Evolutionary conservation across 1,284 basidiomycete genomes (phyloP).

Genomic region (Schizophyllum commune): DNA sequence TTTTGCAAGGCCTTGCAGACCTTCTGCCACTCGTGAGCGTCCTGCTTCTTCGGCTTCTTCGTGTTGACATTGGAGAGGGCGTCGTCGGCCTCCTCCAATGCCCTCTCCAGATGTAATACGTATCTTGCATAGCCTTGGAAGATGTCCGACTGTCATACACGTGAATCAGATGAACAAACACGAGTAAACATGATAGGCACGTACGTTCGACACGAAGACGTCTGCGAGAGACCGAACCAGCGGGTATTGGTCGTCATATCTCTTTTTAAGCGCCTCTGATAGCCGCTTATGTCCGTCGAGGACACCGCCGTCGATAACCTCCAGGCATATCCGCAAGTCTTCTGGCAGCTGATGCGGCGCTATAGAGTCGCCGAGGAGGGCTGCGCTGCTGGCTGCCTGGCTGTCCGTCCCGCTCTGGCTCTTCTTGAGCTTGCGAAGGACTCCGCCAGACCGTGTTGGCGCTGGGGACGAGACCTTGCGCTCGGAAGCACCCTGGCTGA

Average conservation of each 20-base stretch:
- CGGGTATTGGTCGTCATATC: slow-evolving; percentile 91
- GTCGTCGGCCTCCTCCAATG: slow-evolving; percentile 80
- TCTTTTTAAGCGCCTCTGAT: slow-evolving; percentile 72
- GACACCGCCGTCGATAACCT: slow-evolving; percentile 78
- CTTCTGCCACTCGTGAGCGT: slow-evolving; percentile 68
- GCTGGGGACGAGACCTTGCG: slow-evolving; percentile 29
- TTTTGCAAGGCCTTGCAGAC: slow-evolving; percentile 64
- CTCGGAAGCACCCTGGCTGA: slow-evolving; percentile 33
- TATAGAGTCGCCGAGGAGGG: slow-evolving; percentile 44
- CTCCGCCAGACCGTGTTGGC: slow-evolving; percentile 31
- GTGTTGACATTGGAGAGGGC: slow-evolving; percentile 59
- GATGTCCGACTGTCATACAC: slow-evolving; percentile 67
- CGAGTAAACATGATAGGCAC: slow-evolving; percentile 23
- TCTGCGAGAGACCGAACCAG: slow-evolving; percentile 87
- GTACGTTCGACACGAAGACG: slow-evolving; percentile 87
- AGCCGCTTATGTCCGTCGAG: slow-evolving; percentile 82
- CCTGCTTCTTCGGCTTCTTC: slow-evolving; percentile 75
- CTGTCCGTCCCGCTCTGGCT: slow-evolving; percentile 27
- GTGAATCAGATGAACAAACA: slow-evolving; percentile 11
- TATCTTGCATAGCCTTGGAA: slow-evolving; percentile 89
- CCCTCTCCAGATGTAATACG: slow-evolving; percentile 85
- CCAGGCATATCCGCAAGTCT: slow-evolving; percentile 77
- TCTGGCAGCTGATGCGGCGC: slow-evolving; percentile 76
- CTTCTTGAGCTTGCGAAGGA: slow-evolving; percentile 63
- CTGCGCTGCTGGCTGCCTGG: slow-evolving; percentile 29